Base-by-base conservation (phyloP, 495 filamentous ascomycete genomes). In the Penicillium turbatum region DNA sequence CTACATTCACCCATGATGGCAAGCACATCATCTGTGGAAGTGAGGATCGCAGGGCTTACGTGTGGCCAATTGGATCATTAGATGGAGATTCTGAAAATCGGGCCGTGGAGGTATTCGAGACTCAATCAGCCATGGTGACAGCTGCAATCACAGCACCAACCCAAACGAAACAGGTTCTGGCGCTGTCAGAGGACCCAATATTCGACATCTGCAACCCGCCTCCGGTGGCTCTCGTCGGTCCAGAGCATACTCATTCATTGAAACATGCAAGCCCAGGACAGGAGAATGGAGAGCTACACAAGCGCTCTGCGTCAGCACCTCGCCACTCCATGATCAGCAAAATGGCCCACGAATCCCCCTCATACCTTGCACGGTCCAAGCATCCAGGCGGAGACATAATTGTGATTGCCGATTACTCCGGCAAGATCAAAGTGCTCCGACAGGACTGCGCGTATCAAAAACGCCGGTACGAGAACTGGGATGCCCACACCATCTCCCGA, bases 171-270 rank as follows among this genome's bases (percentile, higher is more conserved):
- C 86, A 90, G 65, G 75, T 89, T 2, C 77, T 99, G 0, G 84
- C 85, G 13, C 74, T 79, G 30, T 93, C 90, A 8, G 88, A 89
- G 48, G 93, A 99, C 65, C 95, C 92, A 7, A 80, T 99, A 29
- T 99, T 90, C 66, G 92, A 97, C 62, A 80, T 97, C 17, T 97
- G 93, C 74, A 97, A 99, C 62, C 93, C 93, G 9, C 92, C 92
- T 8, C 92, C 91, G 0, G 82, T 99, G 8, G 91, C 86, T 2
- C 82, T 99, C 7, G 74, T 91, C 31, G 87, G 82, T 54, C 76
- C 85, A n/a, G 82, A 92, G 48, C 60, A 61, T 7, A 74, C 78
- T 10, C 6, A 9, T 2, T 75, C 75, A 1, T 4, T 24, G 21
- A 73, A 69, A 51, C 63, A 53, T 52, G 56, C 43, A 15, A 45